These are phyloP conservation scores for Sporobolomyces pararoseus DNA, from an alignment of 768 basidiomycete genomes.

Conservation along the genomic window DNA sequence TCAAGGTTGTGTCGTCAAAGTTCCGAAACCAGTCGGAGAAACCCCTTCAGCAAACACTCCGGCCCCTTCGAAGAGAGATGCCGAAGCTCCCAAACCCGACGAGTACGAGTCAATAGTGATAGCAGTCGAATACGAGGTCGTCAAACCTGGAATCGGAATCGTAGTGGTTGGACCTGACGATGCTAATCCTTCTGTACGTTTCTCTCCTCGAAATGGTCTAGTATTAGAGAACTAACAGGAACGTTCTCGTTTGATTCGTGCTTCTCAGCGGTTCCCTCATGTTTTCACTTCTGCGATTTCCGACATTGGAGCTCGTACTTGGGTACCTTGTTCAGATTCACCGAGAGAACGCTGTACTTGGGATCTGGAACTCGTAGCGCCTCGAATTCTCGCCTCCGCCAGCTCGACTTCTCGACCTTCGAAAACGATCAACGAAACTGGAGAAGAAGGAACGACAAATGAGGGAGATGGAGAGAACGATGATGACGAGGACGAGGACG, in stretches of 20 bases:
- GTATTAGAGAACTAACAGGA: too few relatives aligned
- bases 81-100: conserved; percentile 48
- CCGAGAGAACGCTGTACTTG: conserved; percentile 95
- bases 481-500: conserved; percentile 48
- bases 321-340: conserved; percentile 96
- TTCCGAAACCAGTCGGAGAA: conserved; percentile 5
- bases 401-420: conserved; percentile 50
- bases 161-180: conserved; percentile 79
- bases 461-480: conserved; percentile 45
- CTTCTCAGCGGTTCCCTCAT: conserved; percentile 91
- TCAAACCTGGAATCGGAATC: conserved; percentile 76
- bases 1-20: conserved; percentile 43
- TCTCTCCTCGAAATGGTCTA: too few relatives aligned
- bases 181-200: conserved; percentile 74
- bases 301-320: conserved; percentile 88
- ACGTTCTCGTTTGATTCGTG: too few relatives aligned
- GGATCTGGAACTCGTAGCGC: conserved; percentile 96
- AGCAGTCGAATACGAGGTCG: conserved; percentile 73
- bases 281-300: conserved; percentile 82
- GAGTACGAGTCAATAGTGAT: conserved; percentile 75
- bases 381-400: conserved; percentile 51
- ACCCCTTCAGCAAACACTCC: conserved; percentile 42
- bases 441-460: conserved; percentile 54
- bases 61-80: background rate
- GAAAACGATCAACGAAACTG: conserved; percentile 52